Conservation (phyloP, 1,284 basidiomycete species). For the Kwoniella shivajii region DNA sequence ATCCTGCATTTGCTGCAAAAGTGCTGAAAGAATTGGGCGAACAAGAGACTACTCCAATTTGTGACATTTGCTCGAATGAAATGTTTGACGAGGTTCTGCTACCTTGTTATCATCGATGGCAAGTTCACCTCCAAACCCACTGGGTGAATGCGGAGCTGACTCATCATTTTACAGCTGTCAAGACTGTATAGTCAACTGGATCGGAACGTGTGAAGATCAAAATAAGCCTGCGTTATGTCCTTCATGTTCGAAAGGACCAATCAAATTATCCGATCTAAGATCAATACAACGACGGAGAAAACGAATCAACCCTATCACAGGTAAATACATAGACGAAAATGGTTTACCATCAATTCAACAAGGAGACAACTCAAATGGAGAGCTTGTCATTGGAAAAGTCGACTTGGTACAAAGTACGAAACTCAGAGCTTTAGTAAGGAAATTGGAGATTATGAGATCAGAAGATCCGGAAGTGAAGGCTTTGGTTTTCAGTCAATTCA, state of each 20-base stretch:
- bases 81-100: conserved; percentile 64
- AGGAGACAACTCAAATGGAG: conserved; percentile 16
- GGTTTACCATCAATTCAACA: conserved; percentile 16
- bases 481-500: conserved; percentile 80
- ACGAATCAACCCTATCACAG: conserved; percentile 50
- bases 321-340: conserved; percentile 24
- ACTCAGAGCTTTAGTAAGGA: conserved; percentile 46
- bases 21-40: conserved; percentile 64
- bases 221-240: conserved; percentile 50
- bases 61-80: conserved; percentile 68
- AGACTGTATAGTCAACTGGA: conserved; percentile 53
- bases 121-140: conserved; percentile 37
- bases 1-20: conserved; percentile 62
- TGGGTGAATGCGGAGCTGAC: background rate
- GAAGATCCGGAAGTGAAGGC: conserved; percentile 76
- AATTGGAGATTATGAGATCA: conserved; percentile 41
- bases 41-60: conserved; percentile 61
- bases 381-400: conserved; percentile 67
- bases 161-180: conserved; percentile 42
- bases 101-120: conserved; percentile 80
- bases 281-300: conserved; percentile 49
- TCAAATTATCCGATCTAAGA: conserved; percentile 38
- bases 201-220: conserved; percentile 51
- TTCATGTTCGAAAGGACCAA: conserved; percentile 48
- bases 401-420: conserved; percentile 84